phyloP scores from a whole-genome alignment of 345 rosid genomes.

The Heritiera littoralis region DNA sequence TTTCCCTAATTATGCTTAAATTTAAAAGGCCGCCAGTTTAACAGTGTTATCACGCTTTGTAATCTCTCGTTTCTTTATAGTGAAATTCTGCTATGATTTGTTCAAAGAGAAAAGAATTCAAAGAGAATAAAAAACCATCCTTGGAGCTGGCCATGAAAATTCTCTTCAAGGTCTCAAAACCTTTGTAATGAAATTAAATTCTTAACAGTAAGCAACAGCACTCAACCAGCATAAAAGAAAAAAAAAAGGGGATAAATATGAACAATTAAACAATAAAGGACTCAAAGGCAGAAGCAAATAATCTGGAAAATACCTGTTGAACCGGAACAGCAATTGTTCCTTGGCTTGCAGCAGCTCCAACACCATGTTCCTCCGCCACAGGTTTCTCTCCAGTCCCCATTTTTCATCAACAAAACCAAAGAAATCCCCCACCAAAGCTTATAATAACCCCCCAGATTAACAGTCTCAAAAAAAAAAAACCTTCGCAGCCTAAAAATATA shows the following conservation, averaged over 20 bases:
- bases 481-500: neutral
- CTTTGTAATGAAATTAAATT: neutral
- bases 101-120: neutral
- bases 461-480: neutral
- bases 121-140: neutral
- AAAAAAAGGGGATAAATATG: neutral
- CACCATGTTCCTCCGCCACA: conserved; percentile 20
- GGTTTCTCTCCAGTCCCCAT: conserved; percentile 38
- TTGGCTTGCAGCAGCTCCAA: conserved; percentile 25
- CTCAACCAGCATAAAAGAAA: neutral
- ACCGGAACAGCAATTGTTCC: conserved; percentile 16
- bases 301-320: conserved; percentile 27
- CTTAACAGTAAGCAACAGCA: neutral
- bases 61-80: too few species aligned
- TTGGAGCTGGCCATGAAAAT: neutral
- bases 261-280: neutral
- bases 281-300: neutral
- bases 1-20: too few species aligned
- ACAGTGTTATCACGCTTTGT: too few species aligned
- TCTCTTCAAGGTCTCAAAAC: neutral
- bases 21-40: too few species aligned
- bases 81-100: neutral
- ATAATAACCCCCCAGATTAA: neutral
- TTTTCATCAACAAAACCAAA: conserved; percentile 8
- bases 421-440: conserved; percentile 14